Conservation (phyloP, 257 asterid species). For the Nicotiana tomentosiformis region DNA sequence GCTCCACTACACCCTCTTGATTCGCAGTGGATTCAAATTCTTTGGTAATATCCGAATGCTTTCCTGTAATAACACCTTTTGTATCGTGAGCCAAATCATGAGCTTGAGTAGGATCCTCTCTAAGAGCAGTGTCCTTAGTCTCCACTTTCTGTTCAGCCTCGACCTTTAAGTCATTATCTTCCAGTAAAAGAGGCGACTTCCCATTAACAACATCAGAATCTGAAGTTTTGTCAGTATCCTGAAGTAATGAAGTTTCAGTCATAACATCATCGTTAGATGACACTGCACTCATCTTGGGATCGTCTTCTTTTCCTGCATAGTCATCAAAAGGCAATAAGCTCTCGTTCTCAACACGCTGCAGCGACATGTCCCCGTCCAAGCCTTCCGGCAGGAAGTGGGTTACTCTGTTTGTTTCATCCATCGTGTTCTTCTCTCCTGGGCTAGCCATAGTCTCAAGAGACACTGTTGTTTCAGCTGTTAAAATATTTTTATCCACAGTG, state of each 20-base stretch:
- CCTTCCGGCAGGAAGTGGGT: constrained; percentile 18
- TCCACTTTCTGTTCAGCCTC: constrained; percentile 20
- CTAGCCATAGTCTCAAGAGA: constrained; percentile 5
- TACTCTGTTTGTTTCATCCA: constrained; percentile 17
- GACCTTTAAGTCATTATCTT: constrained; percentile 13
- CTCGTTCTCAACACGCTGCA: constrained; percentile 21
- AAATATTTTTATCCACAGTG: constrained; percentile 16
- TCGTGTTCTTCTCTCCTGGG: constrained; percentile 9
- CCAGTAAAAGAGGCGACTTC: constrained; percentile 2
- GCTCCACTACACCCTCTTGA: not conserved
- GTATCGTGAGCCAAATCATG: constrained; percentile 14
- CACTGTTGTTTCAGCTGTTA: constrained; percentile 20
- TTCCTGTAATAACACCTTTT: constrained; percentile 15
- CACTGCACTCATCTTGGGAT: not conserved
- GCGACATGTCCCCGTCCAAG: constrained; percentile 26
- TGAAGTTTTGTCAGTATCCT: constrained; percentile 19
- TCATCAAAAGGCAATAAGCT: constrained; percentile 1
- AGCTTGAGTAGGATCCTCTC: constrained; percentile 18
- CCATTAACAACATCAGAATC: constrained; percentile 16
- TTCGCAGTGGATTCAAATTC: not conserved
- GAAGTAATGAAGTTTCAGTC: constrained; percentile 20
- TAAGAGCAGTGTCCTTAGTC: not conserved
- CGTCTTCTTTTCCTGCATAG: not conserved
- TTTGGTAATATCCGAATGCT: constrained; percentile 4
- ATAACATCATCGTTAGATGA: constrained; percentile 4